Conservation (phyloP, 805 yeast species). For the Pichia cabralensis region DNA sequence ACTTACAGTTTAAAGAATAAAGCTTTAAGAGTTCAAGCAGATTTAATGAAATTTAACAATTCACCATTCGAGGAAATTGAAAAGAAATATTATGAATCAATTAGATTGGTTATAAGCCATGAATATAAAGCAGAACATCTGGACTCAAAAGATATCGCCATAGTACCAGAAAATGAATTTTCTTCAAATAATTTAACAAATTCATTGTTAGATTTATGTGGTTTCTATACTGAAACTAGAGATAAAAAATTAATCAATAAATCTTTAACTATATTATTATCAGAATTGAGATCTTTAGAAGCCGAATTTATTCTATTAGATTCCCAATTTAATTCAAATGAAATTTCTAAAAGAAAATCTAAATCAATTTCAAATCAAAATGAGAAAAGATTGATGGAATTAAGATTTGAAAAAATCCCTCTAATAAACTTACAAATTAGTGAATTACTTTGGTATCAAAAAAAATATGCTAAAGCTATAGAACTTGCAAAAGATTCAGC, state of each 20-base stretch:
- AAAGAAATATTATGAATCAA: slow-evolving; percentile 21
- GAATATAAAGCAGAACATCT: slow-evolving; percentile 13
- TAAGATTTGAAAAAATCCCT: slow-evolving; percentile 26
- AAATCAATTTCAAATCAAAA: slow-evolving; percentile 9
- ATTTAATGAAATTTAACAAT: slow-evolving; percentile 15
- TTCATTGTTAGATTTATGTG: slow-evolving; percentile 23
- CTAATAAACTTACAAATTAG: slow-evolving; percentile 32
- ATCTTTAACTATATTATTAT: slow-evolving; percentile 29
- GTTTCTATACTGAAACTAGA: slow-evolving; percentile 21
- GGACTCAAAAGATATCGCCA: slow-evolving; percentile 11
- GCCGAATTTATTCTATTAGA: slow-evolving; percentile 15
- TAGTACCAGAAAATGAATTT: slow-evolving; percentile 17
- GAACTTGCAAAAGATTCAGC: slow-evolving; percentile 32
- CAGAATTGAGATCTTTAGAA: slow-evolving; percentile 24
- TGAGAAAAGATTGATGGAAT: slow-evolving; percentile 16
- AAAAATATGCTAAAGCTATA: slow-evolving; percentile 26
- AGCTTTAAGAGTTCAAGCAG: slow-evolving; percentile 30
- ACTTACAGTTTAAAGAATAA: slow-evolving; percentile 23
- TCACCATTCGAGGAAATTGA: slow-evolving; percentile 20
- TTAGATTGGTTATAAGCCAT: slow-evolving; percentile 17
- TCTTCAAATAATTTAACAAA: slow-evolving; percentile 18
- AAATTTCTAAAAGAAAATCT: slow-evolving; percentile 10
- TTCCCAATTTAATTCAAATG: slow-evolving; percentile 9
- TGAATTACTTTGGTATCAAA: slow-evolving; percentile 32
- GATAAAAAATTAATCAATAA: slow-evolving; percentile 13